These are phyloP conservation scores for Vairimorpha necatrix DNA, from an alignment of 371 early-diverging fungal species.

Conservation along the genomic window DNA sequence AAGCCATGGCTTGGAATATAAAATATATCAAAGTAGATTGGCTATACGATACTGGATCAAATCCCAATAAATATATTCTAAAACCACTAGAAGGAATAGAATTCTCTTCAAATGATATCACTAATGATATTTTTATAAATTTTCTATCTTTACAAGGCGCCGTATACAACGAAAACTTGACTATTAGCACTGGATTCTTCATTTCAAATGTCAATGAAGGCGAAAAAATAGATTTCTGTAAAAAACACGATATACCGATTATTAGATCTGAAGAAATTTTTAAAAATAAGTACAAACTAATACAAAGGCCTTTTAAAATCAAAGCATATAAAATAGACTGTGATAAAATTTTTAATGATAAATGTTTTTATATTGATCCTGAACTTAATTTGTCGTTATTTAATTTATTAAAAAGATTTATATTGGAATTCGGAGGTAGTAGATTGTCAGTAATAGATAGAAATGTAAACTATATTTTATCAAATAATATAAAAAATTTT, in stretches of 20 bases:
- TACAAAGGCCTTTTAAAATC: constrained; percentile 33
- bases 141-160: constrained; percentile 59
- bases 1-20: constrained; percentile 61
- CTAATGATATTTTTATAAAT: constrained; percentile 58
- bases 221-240: constrained; percentile 53
- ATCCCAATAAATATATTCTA: constrained; percentile 39
- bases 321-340: constrained; percentile 19
- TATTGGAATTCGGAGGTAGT: constrained; percentile 61
- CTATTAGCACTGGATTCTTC: constrained; percentile 57
- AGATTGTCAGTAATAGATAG: constrained; percentile 49
- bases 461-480: constrained; percentile 53
- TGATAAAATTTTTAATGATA: constrained; percentile 57
- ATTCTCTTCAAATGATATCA: constrained; percentile 59
- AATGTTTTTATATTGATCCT: constrained; percentile 58
- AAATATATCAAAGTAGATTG: constrained; percentile 56
- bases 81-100: constrained; percentile 51
- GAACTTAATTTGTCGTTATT: constrained; percentile 43
- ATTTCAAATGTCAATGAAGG: constrained; percentile 28
- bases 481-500: constrained; percentile 16
- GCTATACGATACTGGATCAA: constrained; percentile 49
- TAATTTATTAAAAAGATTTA: constrained; percentile 51
- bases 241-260: constrained; percentile 60
- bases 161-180: constrained; percentile 38
- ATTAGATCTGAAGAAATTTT: constrained; percentile 54
- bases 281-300: constrained; percentile 34